Conservation (phyloP, 2,329 filamentous ascomycete genomes). For the Pseudocercospora cruenta region DNA sequence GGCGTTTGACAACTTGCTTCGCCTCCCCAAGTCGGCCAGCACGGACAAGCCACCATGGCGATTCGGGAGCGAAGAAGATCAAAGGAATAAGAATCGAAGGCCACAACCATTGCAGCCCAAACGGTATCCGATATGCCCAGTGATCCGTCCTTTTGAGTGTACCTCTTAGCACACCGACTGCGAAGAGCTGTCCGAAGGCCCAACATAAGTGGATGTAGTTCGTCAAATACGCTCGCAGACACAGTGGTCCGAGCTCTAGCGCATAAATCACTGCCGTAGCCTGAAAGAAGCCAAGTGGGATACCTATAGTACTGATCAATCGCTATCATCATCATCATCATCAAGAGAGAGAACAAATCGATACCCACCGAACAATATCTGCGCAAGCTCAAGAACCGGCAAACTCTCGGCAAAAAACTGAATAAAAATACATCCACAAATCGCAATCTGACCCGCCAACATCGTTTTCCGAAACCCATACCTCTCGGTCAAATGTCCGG, state of each 20-base stretch:
- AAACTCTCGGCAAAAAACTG: conserved; percentile 45
- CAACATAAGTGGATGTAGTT: conserved; percentile 44
- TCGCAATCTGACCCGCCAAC: conserved; percentile 58
- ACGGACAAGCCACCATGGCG: conserved; percentile 37
- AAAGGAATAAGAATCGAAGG: conserved; percentile 37
- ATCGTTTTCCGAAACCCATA: conserved; percentile 54
- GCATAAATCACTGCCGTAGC: conserved; percentile 44
- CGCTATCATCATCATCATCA: conserved; percentile 19
- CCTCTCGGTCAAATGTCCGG: conserved; percentile 65
- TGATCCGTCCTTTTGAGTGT: not conserved
- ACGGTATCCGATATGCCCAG: conserved; percentile 43
- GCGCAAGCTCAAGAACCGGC: conserved; percentile 26
- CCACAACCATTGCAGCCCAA: conserved; percentile 55
- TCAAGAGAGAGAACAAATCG: too few species aligned
- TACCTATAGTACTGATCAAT: conserved; percentile 49
- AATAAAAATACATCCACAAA: conserved; percentile 54
- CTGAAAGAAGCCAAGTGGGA: conserved; percentile 39
- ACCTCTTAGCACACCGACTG: conserved; percentile 43
- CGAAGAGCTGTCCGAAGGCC: conserved; percentile 60
- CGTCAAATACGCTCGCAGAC: conserved; percentile 16
- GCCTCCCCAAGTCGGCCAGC: conserved; percentile 31
- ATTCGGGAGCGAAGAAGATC: conserved; percentile 34
- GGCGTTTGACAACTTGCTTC: conserved; percentile 23
- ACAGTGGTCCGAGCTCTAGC: conserved; percentile 53
- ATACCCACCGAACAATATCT: conserved; percentile 47